Base-by-base conservation (phyloP, 345 rosid species). In the Hibiscus mutabilis region DNA sequence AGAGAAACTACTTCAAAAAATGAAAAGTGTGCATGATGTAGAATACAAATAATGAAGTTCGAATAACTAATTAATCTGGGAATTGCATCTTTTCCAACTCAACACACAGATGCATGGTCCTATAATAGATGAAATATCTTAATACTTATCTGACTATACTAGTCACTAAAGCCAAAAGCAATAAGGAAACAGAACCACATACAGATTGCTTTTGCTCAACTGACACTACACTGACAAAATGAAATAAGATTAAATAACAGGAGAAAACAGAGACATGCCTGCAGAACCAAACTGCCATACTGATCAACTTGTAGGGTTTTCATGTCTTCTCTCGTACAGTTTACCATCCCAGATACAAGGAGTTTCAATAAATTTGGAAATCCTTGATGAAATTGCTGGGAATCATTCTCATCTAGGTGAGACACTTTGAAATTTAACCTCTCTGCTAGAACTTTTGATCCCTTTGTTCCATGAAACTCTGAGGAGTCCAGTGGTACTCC, bases 241-340 rank as follows among this genome's bases (percentile, higher is more conserved):
- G 52, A 37, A 66, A 75, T n/a, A 42, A 49, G 14, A 49, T 3
- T 60, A 53, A 64, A 67, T 4, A 66, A 33, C 21, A 62, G 49
- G 58, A 67, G 31, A 40, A 58, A 62, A 37, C 15, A 10, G 42
- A 73, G 69, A 82, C 82, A 37, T 85, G 77, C 96, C 96, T 95
- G 99, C 81, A 92, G 83, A 79, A 95, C 99, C 82, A 92, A 85
- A 83, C 97, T 86, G 83, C 97, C 74, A 55, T 74, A 88, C 73
- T 86, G 98, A 86, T 92, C 86, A 66, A 82, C 85, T 82, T 68
- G 91, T 70, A 92, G 76, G 77, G 70, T 79, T 73, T 77, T 76
- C 73, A 84, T 76, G 75, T 90, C 86, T 56, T 78, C 81, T 25
- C 60, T 74, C 75, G 84, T 63, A 77, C 82, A 84, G 40, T 79